Conservation (phyloP, 2,329 filamentous ascomycete genomes). For the Rhexocercosporidium sp. region DNA sequence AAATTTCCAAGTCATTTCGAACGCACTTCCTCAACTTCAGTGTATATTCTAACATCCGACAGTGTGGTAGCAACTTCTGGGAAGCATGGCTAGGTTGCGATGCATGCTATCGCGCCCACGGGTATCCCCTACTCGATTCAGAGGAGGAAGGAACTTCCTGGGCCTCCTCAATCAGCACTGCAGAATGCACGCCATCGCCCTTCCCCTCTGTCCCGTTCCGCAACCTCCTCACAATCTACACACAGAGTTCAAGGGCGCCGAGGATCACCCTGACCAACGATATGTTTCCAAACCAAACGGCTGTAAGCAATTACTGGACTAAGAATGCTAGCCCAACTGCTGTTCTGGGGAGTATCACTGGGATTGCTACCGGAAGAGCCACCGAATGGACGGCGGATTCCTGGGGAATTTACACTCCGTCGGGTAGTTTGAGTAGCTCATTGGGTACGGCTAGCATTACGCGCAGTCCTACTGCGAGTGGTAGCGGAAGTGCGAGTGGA, state of each 20-base stretch:
- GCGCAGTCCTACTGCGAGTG: not conserved
- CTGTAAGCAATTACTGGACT: constrained; percentile 6
- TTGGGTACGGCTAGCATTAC: not conserved
- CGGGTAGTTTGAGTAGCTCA: not conserved
- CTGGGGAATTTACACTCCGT: not conserved
- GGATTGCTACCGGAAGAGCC: not conserved
- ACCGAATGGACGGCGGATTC: not conserved
- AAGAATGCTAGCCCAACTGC: not conserved
- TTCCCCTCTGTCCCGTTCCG: not conserved
- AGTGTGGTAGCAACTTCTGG: not conserved
- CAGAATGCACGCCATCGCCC: not conserved
- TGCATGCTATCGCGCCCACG: not conserved
- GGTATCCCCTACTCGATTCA: not conserved
- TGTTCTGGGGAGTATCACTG: not conserved
- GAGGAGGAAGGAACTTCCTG: not conserved
- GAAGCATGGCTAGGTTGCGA: not conserved
- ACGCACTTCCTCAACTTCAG: not conserved
- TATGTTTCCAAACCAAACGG: not conserved
- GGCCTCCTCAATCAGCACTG: not conserved
- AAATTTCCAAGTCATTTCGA: too few species aligned
- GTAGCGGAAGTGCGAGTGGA: not conserved
- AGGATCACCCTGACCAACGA: not conserved
- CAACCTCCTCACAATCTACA: not conserved
- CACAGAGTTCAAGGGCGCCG: not conserved
- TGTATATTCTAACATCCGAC: not conserved